A percentile compares a stretch with the other conserved stretches of the same genome.
phyloP scores from a whole-genome alignment of 345 rosid species.

The Streptanthus diversifolius region DNA sequence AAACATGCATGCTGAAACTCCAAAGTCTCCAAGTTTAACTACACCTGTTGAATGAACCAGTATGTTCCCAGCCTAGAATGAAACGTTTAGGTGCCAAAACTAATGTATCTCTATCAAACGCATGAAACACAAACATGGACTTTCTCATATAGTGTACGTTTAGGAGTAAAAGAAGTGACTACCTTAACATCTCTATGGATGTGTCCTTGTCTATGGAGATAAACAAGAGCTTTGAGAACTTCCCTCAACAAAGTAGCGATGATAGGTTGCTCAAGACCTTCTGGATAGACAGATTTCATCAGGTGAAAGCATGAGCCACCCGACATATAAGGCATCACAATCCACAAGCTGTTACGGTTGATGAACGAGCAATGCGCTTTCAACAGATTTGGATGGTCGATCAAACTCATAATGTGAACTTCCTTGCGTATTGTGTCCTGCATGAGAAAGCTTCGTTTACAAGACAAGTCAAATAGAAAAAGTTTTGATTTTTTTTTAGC shows the following conservation, averaged over 20 bases:
- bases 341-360: slow-evolving; percentile 61
- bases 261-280: slow-evolving; percentile 83
- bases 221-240: slow-evolving; percentile 80
- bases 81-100: not conserved
- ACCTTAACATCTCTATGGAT: slow-evolving; percentile 98
- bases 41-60: slow-evolving; percentile 59
- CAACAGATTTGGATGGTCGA: slow-evolving; percentile 65
- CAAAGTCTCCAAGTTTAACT: slow-evolving; percentile 81
- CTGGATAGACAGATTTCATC: slow-evolving; percentile 65
- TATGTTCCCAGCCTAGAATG: slow-evolving; percentile 73
- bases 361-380: slow-evolving; percentile 75
- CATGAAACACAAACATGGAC: not conserved
- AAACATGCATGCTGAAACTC: slow-evolving; percentile 94
- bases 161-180: not conserved
- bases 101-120: slow-evolving; percentile 1
- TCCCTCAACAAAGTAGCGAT: slow-evolving; percentile 69
- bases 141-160: not conserved
- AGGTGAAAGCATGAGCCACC: slow-evolving; percentile 82
- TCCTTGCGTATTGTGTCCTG: slow-evolving; percentile 79
- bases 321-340: slow-evolving; percentile 92
- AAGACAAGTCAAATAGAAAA: not conserved
- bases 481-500: not conserved
- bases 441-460: not conserved
- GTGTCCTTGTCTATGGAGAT: slow-evolving; percentile 77
- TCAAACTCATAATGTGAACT: slow-evolving; percentile 74